Percentiles rank a stretch among this genome's conserved stretches.
Conservation (phyloP, 441 rosid species). For the Macaranga tanarius region DNA sequence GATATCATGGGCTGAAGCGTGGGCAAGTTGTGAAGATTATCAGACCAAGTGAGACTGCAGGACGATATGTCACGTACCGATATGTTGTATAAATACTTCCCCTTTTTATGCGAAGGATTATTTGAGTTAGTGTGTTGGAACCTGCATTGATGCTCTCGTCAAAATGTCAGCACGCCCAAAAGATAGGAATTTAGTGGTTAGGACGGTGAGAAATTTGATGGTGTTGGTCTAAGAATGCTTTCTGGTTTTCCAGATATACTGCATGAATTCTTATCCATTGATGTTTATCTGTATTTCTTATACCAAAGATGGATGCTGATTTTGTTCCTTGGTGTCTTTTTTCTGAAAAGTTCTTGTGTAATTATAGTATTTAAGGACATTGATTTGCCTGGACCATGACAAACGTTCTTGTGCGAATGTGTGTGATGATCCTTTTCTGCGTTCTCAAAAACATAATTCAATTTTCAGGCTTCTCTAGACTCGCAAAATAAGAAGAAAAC, state of each 20-base stretch:
- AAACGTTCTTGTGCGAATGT: too few relatives aligned
- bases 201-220: background rate
- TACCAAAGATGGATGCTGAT: background rate
- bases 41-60: conserved; percentile 92
- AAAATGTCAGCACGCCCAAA: background rate
- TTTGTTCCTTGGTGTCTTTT: background rate
- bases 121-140: background rate
- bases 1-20: conserved; percentile 88
- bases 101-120: background rate
- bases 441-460: too few relatives aligned
- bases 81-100: conserved; percentile 52
- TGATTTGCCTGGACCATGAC: too few relatives aligned
- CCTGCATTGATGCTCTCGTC: background rate
- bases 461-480: too few relatives aligned
- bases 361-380: too few relatives aligned
- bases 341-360: too few relatives aligned
- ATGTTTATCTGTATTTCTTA: background rate
- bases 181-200: too few relatives aligned
- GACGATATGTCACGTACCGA: conserved; percentile 87
- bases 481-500: too few relatives aligned
- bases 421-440: too few relatives aligned
- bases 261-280: too few relatives aligned
- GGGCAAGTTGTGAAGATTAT: conserved; percentile 96
- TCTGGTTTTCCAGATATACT: too few relatives aligned
- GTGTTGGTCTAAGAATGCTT: background rate